phyloP scores from a whole-genome alignment of 2,329 filamentous ascomycete genomes.

The Lasiodiplodia hormozganensis region DNA sequence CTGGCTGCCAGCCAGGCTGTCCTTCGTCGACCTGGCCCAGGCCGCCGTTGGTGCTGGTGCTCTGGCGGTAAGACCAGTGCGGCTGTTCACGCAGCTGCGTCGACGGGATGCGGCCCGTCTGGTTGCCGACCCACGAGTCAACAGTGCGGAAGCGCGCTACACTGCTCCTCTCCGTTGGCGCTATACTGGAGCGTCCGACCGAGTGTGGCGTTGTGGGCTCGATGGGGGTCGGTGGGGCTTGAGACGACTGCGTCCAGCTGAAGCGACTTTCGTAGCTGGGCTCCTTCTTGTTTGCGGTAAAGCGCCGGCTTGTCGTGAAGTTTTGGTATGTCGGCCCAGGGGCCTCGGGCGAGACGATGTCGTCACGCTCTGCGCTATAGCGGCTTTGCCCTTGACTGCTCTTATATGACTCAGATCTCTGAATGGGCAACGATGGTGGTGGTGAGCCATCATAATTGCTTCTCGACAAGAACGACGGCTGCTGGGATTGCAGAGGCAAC shows the following conservation, averaged over 20 bases:
- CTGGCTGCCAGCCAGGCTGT: conserved; percentile 6
- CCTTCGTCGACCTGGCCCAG: conserved; percentile 22
- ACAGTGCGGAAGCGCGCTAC: conserved; percentile 50
- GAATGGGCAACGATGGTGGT: conserved; percentile 33
- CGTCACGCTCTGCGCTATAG: conserved; percentile 17
- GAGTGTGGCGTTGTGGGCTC: conserved; percentile 43
- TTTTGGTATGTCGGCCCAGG: conserved; percentile 48
- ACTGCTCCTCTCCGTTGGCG: conserved; percentile 43
- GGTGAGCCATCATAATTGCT: conserved; percentile 40
- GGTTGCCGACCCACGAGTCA: conserved; percentile 50
- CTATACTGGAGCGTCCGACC: conserved; percentile 36
- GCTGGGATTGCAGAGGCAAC: conserved; percentile 33
- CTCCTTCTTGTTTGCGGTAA: conserved; percentile 1
- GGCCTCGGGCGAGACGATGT: conserved; percentile 34
- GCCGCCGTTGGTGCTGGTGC: conserved; percentile 22
- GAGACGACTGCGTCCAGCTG: conserved; percentile 51
- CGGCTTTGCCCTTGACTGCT: conserved; percentile 27
- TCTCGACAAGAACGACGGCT: conserved; percentile 33
- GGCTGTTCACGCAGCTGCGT: conserved; percentile 44
- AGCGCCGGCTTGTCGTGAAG: conserved; percentile 44
- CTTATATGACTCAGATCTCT: conserved; percentile 36
- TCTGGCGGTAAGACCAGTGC: conserved; percentile 15
- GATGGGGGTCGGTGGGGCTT: conserved; percentile 45
- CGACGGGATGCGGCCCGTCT: conserved; percentile 46
- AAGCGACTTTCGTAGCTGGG: conserved; percentile 36